Evolutionary conservation across 371 early-diverging fungal species (phyloP).

Genomic region (Mycotypha africana): DNA sequence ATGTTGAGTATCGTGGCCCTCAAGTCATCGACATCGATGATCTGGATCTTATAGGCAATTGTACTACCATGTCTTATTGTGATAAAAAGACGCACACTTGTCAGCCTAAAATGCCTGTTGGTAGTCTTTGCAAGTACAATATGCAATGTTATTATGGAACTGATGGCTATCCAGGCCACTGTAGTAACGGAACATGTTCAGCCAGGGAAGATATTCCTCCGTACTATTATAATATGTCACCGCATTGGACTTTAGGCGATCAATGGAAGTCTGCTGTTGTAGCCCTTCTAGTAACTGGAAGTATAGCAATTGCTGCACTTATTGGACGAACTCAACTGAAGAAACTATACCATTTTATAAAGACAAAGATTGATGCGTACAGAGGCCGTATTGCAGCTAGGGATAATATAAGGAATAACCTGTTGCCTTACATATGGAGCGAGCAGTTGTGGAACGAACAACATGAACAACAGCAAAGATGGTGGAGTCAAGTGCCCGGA

Average conservation of each 20-base stretch:
- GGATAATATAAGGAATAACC: too few relatives aligned
- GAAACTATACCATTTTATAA: constrained; percentile 15
- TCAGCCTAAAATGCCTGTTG: constrained; percentile 36
- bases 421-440: constrained; percentile 1
- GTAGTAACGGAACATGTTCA: constrained; percentile 27
- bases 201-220: constrained; percentile 31
- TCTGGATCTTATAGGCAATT: constrained; percentile 38
- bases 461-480: constrained; percentile 8
- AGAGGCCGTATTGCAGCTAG: too few relatives aligned
- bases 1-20: constrained; percentile 39
- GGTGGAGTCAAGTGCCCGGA: constrained; percentile 37
- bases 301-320: constrained; percentile 19
- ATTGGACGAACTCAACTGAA: constrained; percentile 30
- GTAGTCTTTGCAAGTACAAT: constrained; percentile 29
- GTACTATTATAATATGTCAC: constrained; percentile 24
- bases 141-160: constrained; percentile 38
- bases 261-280: constrained; percentile 32
- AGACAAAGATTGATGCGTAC: constrained; percentile 1
- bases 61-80: constrained; percentile 38
- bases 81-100: constrained; percentile 36
- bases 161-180: constrained; percentile 37
- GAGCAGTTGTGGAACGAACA: constrained; percentile 20
- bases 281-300: constrained; percentile 34
- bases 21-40: constrained; percentile 33
- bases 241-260: constrained; percentile 38